phyloP scores from a whole-genome alignment of 176 grass and related monocot genomes.

The Phragmites australis region DNA sequence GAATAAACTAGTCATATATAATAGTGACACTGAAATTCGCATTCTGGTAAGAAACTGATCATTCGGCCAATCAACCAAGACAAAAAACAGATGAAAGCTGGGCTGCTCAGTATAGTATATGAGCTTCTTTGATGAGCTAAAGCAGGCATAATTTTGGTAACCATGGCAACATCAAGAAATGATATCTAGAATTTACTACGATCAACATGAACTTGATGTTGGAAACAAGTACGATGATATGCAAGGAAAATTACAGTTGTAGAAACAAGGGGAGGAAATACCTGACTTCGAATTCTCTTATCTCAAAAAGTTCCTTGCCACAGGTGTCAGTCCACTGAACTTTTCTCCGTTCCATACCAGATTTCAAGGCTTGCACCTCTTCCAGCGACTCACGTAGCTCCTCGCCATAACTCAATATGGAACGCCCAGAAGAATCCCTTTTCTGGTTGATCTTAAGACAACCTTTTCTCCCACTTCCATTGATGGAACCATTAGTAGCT shows the following conservation, averaged over 20 bases:
- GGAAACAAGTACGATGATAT: not conserved
- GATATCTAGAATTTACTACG: not conserved
- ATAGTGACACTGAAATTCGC: not conserved
- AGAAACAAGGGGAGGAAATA: not conserved
- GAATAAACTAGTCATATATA: not conserved
- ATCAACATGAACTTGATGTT: not conserved
- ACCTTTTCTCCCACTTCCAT: slow-evolving; percentile 49
- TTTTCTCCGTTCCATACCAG: slow-evolving; percentile 68
- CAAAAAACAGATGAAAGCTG: not conserved
- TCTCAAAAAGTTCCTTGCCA: slow-evolving; percentile 89
- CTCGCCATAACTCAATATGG: slow-evolving; percentile 46
- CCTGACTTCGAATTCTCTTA: slow-evolving; percentile 88
- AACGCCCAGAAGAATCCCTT: slow-evolving; percentile 66
- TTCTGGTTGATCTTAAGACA: slow-evolving; percentile 75
- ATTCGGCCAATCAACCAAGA: slow-evolving; percentile 8
- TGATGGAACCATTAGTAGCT: slow-evolving; percentile 18
- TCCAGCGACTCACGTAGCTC: slow-evolving; percentile 62
- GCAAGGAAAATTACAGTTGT: not conserved
- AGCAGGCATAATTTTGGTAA: not conserved
- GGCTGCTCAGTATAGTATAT: not conserved
- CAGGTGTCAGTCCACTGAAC: slow-evolving; percentile 89
- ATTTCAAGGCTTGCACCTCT: slow-evolving; percentile 60
- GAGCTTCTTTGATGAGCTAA: not conserved
- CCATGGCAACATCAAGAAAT: not conserved
- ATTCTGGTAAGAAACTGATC: not conserved